Conservation (phyloP, 768 basidiomycete species). For the Phaeolepiota aurea region DNA sequence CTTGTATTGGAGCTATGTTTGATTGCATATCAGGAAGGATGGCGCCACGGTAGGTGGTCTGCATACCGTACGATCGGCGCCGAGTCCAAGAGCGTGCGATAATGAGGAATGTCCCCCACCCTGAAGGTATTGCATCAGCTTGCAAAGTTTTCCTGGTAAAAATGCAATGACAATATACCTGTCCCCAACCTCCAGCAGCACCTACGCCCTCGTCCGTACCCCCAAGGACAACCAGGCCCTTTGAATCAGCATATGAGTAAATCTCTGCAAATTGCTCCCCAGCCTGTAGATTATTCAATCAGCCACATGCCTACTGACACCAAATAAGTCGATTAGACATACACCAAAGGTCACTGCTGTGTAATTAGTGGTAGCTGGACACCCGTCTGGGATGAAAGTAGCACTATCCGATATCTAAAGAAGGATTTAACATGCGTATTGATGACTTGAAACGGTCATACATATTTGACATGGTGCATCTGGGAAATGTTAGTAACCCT, state of each 20-base stretch:
- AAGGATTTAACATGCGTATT: background rate
- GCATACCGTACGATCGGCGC: conserved; percentile 9
- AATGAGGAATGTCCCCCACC: conserved; percentile 10
- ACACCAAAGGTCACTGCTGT: conserved; percentile 2
- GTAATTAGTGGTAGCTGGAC: background rate
- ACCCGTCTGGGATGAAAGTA: background rate
- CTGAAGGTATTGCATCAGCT: conserved; percentile 1
- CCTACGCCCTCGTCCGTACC: conserved; percentile 5
- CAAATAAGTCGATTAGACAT: background rate
- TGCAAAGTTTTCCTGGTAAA: background rate
- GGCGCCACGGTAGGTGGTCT: background rate
- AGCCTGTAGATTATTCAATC: conserved; percentile 7
- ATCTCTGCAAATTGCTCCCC: conserved; percentile 1
- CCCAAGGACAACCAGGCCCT: conserved; percentile 3
- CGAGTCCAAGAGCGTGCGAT: conserved; percentile 5
- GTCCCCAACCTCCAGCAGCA: conserved; percentile 6
- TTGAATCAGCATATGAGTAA: background rate
- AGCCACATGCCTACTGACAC: background rate
- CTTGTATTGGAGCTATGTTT: conserved; percentile 21
- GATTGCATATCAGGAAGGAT: background rate
- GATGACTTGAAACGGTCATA: background rate
- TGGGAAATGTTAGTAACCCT: background rate
- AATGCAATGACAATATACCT: background rate
- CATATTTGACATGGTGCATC: background rate
- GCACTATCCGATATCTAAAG: background rate